Evolutionary conservation across 208 protist genomes (phyloP), one percentile per base, ranked within the genome.

Genomic region (Leptomonas seymouri): DNA sequence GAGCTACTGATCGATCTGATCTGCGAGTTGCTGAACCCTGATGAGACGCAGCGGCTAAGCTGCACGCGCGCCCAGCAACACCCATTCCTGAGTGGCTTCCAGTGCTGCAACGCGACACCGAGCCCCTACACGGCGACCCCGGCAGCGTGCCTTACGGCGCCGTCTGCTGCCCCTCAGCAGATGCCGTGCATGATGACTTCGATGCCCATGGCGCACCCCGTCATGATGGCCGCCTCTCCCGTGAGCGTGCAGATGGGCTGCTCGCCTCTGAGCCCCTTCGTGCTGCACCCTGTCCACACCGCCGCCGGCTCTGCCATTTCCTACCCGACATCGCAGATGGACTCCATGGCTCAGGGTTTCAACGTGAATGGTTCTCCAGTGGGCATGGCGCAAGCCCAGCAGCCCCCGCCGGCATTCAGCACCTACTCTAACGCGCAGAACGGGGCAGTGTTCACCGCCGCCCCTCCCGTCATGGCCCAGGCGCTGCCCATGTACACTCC

Each of bases 11-110:
- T 91, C 14, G 73, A 91, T 55, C 74, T 96, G n/a, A 78, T 96
- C 27, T 76, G 78, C 36, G 62, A 73, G 25, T 73, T 96, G 8
- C 68, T 96, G n/a, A 44, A 88, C 48, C 88, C 89, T 21, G 85
- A 96, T 67, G 82, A 86, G 61, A 51, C 39, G 39, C 41, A 71
- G 41, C 85, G 91, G 21, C 34, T 94, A 16, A 81, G 73, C 53
- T 94, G 91, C 87, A 57, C 69, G 15, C 80, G 91, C 27, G 91
- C 91, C 1, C 70, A 93, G 28, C 69, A 67, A 16, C 88, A 96
- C 69, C 63, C 80, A 0, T 94, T 94, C 59, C 21, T 78, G 45
- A 73, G 42, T 25, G n/a, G 20, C 9, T 18, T 34, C 27, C 44
- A 39, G 49, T 54, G 48, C 55, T 59, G 71, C 72, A 58, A 60